These are phyloP conservation scores for Gossypium mustelinum DNA, from an alignment of 345 rosid genomes.

Conservation along the genomic window DNA sequence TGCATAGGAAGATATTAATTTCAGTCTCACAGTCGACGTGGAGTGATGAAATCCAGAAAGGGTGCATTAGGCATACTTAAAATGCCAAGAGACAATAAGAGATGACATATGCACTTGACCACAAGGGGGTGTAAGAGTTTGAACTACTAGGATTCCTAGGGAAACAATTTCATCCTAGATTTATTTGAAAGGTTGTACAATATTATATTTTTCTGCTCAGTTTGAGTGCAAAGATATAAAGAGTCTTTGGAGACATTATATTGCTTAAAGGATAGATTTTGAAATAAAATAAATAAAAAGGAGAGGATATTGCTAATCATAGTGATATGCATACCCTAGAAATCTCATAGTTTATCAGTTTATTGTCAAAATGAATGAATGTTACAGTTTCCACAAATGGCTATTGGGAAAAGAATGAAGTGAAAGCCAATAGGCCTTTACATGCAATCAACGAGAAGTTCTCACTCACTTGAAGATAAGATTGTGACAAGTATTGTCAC, in stretches of 20 bases:
- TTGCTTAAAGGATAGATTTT: background rate
- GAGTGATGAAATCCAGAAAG: conserved; percentile 10
- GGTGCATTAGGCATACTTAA: background rate
- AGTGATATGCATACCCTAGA: conserved; percentile 15
- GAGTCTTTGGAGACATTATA: background rate
- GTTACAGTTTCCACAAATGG: conserved; percentile 11
- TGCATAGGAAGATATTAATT: conserved; percentile 31
- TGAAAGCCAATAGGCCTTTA: conserved; percentile 9
- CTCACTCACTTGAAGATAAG: conserved; percentile 64
- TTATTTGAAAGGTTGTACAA: background rate
- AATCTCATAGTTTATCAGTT: background rate
- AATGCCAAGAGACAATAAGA: background rate
- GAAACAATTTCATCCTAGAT: background rate
- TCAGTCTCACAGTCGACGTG: conserved; percentile 16
- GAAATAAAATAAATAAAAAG: background rate
- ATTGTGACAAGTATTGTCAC: conserved; percentile 81
- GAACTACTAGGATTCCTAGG: background rate
- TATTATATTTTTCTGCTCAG: background rate
- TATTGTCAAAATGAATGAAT: conserved; percentile 10
- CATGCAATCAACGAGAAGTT: conserved; percentile 15
- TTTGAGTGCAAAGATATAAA: background rate
- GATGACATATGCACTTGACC: background rate
- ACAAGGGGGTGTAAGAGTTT: background rate
- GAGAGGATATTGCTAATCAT: background rate
- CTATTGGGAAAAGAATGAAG: conserved; percentile 11